Evolutionary conservation across 2,329 filamentous ascomycete species (phyloP).

Genomic region (Paecilomyces formosus): DNA sequence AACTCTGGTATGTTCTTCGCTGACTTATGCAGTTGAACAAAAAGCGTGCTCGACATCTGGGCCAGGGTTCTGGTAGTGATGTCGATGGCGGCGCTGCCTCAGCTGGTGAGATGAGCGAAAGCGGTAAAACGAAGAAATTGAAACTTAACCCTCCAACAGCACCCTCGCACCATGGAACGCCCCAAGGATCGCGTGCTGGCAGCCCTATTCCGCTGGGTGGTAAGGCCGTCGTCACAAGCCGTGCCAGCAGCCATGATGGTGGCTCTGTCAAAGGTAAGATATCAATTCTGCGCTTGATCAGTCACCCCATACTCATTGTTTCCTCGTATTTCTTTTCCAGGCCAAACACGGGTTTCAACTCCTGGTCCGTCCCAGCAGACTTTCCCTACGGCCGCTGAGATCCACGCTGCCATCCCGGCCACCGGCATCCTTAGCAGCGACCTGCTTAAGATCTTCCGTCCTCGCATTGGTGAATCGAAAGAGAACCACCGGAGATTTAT

Average conservation of each 20-base stretch:
- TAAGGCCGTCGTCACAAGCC: conserved; percentile 23
- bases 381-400: conserved; percentile 41
- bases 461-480: conserved; percentile 33
- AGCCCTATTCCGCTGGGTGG: conserved; percentile 33
- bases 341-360: conserved; percentile 21
- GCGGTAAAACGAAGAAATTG: conserved; percentile 40
- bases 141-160: conserved; percentile 38
- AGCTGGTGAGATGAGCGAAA: conserved; percentile 39
- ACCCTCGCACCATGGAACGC: conserved; percentile 33
- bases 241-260: conserved; percentile 33
- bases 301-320: background rate
- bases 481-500: conserved; percentile 37
- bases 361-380: conserved; percentile 17
- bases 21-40: conserved; percentile 43
- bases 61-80: conserved; percentile 47
- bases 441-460: conserved; percentile 36
- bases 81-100: conserved; percentile 46
- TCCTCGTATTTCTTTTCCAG: conserved; percentile 7
- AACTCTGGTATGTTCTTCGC: background rate
- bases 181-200: conserved; percentile 41
- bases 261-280: conserved; percentile 17
- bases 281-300: no score
- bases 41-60: conserved; percentile 38
- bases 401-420: conserved; percentile 39
- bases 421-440: conserved; percentile 39